Evolutionary conservation across 202 grass and related monocot species (phyloP).

Genomic region (Brachypodium distachyon): DNA sequence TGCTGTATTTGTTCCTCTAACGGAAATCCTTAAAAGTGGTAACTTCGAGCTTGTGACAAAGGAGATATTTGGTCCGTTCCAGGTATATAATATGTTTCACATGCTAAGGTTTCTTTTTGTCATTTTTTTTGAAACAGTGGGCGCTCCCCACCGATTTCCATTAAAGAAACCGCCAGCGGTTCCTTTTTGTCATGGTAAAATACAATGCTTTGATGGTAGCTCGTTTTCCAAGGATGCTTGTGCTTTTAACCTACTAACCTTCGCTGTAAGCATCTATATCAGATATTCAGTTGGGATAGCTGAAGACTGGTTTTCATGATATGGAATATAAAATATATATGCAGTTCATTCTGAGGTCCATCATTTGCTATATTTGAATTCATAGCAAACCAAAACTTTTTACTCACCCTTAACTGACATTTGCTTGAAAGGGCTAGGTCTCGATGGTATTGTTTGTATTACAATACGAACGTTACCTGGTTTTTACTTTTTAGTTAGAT

Average conservation of each 20-base stretch:
- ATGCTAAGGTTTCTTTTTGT: neutral
- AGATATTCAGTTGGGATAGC: neutral
- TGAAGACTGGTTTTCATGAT: neutral
- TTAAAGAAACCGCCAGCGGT: no score
- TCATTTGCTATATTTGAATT: neutral
- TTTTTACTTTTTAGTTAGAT: neutral
- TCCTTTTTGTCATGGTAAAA: neutral
- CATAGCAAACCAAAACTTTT: neutral
- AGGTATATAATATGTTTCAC: conserved; percentile 45
- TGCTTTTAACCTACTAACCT: neutral
- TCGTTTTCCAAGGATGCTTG: neutral
- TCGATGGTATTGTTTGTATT: neutral
- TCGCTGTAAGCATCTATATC: neutral
- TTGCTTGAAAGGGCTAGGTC: neutral
- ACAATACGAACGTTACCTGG: neutral
- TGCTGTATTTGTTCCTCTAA: conserved; percentile 82
- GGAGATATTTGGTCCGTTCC: conserved; percentile 98
- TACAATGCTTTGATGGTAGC: neutral
- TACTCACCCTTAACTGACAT: neutral
- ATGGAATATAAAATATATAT: neutral
- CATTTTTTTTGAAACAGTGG: no score
- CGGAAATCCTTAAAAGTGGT: conserved; percentile 60
- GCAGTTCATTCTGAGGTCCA: neutral
- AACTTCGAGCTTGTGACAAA: conserved; percentile 84
- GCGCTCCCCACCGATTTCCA: no score